Percentiles rank a stretch among this genome's conserved stretches.
Evolutionary conservation across 1,139 yeast species (phyloP).

Genomic region (Sugiyamaella japonica): DNA sequence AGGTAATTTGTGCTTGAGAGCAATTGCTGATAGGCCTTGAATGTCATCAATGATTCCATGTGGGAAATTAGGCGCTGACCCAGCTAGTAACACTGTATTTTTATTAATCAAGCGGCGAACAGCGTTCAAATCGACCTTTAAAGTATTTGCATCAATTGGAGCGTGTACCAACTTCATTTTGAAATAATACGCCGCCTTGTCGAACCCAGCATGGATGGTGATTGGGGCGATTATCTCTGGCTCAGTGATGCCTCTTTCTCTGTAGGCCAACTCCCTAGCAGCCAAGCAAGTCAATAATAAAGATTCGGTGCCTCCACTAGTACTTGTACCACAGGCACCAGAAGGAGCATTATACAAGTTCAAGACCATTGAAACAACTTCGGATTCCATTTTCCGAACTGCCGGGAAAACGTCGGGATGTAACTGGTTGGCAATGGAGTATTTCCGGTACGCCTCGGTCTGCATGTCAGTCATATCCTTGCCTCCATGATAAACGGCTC

Average conservation of each 20-base stretch:
- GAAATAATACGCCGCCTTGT: slow-evolving; percentile 90
- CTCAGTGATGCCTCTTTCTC: slow-evolving; percentile 57
- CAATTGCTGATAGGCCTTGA: slow-evolving; percentile 66
- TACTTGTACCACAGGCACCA: slow-evolving; percentile 78
- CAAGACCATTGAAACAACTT: slow-evolving; percentile 89
- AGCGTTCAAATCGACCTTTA: slow-evolving; percentile 62
- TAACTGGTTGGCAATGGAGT: slow-evolving; percentile 85
- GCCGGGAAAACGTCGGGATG: slow-evolving; percentile 99
- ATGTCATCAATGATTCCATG: slow-evolving; percentile 95
- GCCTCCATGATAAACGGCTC: slow-evolving; percentile 97
- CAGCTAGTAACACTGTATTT: slow-evolving; percentile 81
- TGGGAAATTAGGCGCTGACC: slow-evolving; percentile 96
- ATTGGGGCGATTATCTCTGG: slow-evolving; percentile 91
- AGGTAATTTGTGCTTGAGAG: slow-evolving; percentile 64
- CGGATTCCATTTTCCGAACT: slow-evolving; percentile 93
- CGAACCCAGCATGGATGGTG: slow-evolving; percentile 93
- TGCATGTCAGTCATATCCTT: slow-evolving; percentile 69
- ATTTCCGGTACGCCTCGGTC: slow-evolving; percentile 70
- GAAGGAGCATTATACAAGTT: slow-evolving; percentile 71
- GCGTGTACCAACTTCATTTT: slow-evolving; percentile 83
- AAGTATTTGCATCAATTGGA: slow-evolving; percentile 68
- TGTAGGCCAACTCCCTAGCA: slow-evolving; percentile 69
- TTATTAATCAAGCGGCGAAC: slow-evolving; percentile 66
- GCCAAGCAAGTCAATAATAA: slow-evolving; percentile 80
- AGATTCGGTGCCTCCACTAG: slow-evolving; percentile 98